Conservation (phyloP, 768 basidiomycete genomes). For the Ramaria rubella region DNA sequence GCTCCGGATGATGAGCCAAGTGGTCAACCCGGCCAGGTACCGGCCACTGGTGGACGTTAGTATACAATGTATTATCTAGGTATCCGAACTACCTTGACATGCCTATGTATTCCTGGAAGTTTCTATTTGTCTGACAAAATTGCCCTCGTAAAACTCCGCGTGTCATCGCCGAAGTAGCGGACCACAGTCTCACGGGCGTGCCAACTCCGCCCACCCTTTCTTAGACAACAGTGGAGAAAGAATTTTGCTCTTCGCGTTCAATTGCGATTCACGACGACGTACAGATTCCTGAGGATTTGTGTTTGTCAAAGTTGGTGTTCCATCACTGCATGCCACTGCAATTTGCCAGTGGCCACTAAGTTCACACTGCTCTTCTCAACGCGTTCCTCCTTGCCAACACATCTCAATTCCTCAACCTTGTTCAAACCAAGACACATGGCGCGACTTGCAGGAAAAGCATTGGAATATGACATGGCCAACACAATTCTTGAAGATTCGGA, state of each 20-base stretch:
- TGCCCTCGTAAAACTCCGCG: not conserved
- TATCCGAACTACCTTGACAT: no score
- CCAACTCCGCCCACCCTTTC: not conserved
- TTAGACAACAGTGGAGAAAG: no score
- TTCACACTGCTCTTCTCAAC: no score
- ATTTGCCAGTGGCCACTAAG: no score
- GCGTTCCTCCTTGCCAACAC: not conserved
- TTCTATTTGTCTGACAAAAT: not conserved
- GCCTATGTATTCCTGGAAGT: no score
- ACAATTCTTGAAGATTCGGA: constrained; percentile 60
- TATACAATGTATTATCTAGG: no score
- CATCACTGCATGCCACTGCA: no score
- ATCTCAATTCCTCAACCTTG: not conserved
- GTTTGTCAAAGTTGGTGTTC: no score
- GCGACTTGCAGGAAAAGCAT: constrained; percentile 1
- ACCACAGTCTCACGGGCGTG: not conserved
- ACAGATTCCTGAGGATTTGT: no score
- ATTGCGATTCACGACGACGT: no score
- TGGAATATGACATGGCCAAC: constrained; percentile 7
- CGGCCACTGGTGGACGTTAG: not conserved
- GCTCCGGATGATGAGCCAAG: constrained; percentile 2
- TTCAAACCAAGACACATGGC: not conserved
- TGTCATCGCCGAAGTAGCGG: no score
- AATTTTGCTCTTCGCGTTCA: not conserved
- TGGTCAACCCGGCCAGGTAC: not conserved